Conservation (phyloP, 1,284 basidiomycete genomes). For the Rhodotorula mucilaginosa region DNA sequence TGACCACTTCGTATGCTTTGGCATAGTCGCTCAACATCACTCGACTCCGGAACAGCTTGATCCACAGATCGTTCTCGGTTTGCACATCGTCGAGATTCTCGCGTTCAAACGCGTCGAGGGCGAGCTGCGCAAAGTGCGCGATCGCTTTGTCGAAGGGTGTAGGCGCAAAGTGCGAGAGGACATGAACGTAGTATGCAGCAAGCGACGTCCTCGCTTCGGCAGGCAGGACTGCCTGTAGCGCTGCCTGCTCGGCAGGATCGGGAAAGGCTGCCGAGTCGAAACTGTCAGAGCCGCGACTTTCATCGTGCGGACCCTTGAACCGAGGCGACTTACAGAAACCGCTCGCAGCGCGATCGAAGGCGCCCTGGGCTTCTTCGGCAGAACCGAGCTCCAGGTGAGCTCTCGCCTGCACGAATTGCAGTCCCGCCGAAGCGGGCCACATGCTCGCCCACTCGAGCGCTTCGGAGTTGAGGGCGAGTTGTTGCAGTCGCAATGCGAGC, state of each 20-base stretch:
- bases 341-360: constrained; percentile 72
- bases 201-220: constrained; percentile 9
- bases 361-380: constrained; percentile 66
- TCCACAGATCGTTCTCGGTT: constrained; percentile 61
- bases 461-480: constrained; percentile 63
- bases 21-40: constrained; percentile 72
- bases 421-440: constrained; percentile 71
- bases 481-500: constrained; percentile 67
- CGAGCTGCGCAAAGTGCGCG: constrained; percentile 63
- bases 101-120: constrained; percentile 29
- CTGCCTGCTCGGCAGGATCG: not conserved
- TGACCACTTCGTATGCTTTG: constrained; percentile 76
- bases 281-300: too few relatives aligned
- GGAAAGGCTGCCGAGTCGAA: not conserved
- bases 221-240: constrained; percentile 9
- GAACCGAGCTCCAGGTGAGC: constrained; percentile 68
- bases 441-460: constrained; percentile 66
- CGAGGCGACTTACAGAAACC: constrained; percentile 63
- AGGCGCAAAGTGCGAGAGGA: constrained; percentile 68
- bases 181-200: constrained; percentile 66
- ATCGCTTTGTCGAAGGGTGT: constrained; percentile 61
- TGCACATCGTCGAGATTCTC: constrained; percentile 19
- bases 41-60: constrained; percentile 70
- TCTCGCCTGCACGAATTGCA: constrained; percentile 68
- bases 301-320: too few relatives aligned